Evolutionary conservation across 2,329 filamentous ascomycete species (phyloP).

Genomic region (Seiridium unicorne): DNA sequence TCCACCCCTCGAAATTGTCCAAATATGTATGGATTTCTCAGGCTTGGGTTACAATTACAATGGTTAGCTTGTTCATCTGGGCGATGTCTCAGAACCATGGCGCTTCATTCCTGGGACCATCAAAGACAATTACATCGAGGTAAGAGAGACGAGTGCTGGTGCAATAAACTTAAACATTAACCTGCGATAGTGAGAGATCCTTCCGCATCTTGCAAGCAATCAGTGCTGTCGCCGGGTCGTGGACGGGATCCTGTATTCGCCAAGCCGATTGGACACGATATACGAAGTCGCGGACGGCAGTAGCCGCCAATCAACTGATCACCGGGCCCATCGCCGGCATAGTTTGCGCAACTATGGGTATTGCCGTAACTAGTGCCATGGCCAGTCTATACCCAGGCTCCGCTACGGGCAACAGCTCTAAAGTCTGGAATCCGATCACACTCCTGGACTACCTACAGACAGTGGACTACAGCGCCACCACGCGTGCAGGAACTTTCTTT

Average conservation of each 20-base stretch:
- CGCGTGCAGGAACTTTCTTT: slow-evolving; percentile 14
- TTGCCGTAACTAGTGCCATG: slow-evolving; percentile 10
- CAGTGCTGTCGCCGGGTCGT: slow-evolving; percentile 2
- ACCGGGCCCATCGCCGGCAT: slow-evolving; percentile 5
- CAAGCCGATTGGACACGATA: slow-evolving; percentile 12
- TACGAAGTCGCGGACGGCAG: slow-evolving; percentile 2
- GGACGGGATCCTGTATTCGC: slow-evolving; percentile 9
- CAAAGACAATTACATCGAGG: slow-evolving; percentile 7
- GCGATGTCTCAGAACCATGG: slow-evolving; percentile 2
- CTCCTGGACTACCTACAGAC: slow-evolving; percentile 7
- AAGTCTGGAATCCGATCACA: slow-evolving; percentile 13
- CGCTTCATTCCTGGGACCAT: slow-evolving; percentile 1
- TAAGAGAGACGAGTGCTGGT: not conserved
- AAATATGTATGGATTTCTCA: not conserved
- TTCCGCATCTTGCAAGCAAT: slow-evolving; percentile 12
- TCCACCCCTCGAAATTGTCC: slow-evolving; percentile 2
- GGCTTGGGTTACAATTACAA: not conserved
- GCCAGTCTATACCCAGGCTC: slow-evolving; percentile 6
- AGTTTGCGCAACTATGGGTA: slow-evolving; percentile 8
- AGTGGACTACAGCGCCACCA: slow-evolving; percentile 9
- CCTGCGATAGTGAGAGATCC: not conserved
- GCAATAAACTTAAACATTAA: not conserved
- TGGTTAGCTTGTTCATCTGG: slow-evolving; percentile 6
- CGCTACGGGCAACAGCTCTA: not conserved
- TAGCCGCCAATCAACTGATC: slow-evolving; percentile 4